Percentiles rank a stretch among this genome's conserved stretches.
These are phyloP conservation scores for Chrysoporthe puriensis DNA, from an alignment of 2,329 filamentous ascomycete genomes.

Conservation along the genomic window DNA sequence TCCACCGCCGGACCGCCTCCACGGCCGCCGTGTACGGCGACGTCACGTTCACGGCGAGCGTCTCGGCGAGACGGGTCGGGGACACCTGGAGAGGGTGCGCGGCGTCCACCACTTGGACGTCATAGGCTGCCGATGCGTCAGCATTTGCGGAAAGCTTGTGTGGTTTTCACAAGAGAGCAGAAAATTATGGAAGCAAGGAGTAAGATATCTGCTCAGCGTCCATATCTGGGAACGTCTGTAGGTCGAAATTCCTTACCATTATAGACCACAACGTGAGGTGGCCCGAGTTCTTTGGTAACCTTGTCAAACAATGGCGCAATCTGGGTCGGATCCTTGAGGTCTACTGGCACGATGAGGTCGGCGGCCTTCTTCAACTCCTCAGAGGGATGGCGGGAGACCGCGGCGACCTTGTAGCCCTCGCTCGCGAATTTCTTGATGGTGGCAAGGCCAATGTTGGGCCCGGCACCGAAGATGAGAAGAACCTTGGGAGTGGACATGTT, in stretches of 20 bases:
- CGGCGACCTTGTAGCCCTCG: slow-evolving; percentile 48
- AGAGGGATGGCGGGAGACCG: slow-evolving; percentile 40
- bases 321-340: slow-evolving; percentile 41
- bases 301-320: slow-evolving; percentile 43
- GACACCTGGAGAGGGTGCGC: slow-evolving; percentile 8
- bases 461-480: slow-evolving; percentile 48
- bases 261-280: slow-evolving; percentile 50
- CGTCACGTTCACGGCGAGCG: slow-evolving; percentile 5
- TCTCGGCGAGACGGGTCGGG: slow-evolving; percentile 9
- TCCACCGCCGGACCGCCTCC: slow-evolving; percentile 20
- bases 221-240: background rate
- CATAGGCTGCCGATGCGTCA: slow-evolving; percentile 8
- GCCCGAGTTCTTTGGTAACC: slow-evolving; percentile 40
- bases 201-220: background rate
- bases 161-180: background rate
- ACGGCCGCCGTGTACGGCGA: slow-evolving; percentile 19
- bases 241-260: slow-evolving; percentile 36
- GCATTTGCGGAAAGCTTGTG: background rate
- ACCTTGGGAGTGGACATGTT: slow-evolving; percentile 32
- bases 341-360: slow-evolving; percentile 40
- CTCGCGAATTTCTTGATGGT: slow-evolving; percentile 43
- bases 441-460: slow-evolving; percentile 44
- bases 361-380: slow-evolving; percentile 36
- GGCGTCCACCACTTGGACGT: slow-evolving; percentile 7
- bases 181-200: background rate